Evolutionary conservation across 2,329 filamentous ascomycete genomes (phyloP).

Genomic region (Rhynchosporium agropyri): DNA sequence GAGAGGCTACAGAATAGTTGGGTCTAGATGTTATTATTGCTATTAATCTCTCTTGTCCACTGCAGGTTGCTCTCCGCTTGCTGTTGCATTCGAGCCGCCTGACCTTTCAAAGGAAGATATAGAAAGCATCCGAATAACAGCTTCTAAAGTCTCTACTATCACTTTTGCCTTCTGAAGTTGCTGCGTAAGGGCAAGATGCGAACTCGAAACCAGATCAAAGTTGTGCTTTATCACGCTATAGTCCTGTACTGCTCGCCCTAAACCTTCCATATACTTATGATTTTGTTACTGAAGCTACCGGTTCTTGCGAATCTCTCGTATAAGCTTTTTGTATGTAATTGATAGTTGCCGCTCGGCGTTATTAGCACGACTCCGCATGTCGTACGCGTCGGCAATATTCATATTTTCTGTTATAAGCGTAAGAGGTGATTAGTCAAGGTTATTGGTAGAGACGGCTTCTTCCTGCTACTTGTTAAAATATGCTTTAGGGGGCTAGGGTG

Average conservation of each 20-base stretch:
- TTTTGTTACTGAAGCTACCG: slow-evolving; percentile 22
- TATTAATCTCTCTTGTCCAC: slow-evolving; percentile 3
- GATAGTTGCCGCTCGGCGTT: slow-evolving; percentile 24
- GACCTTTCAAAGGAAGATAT: slow-evolving; percentile 6
- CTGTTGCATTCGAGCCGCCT: slow-evolving; percentile 9
- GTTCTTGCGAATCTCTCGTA: slow-evolving; percentile 25
- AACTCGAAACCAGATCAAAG: slow-evolving; percentile 24
- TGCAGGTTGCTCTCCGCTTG: slow-evolving; percentile 7
- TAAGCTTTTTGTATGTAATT: slow-evolving; percentile 20
- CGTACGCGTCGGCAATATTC: slow-evolving; percentile 26
- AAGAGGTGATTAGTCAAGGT: slow-evolving; percentile 19
- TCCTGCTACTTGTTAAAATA: slow-evolving; percentile 13
- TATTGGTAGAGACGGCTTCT: slow-evolving; percentile 8
- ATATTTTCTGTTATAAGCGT: slow-evolving; percentile 23
- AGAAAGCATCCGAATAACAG: slow-evolving; percentile 23
- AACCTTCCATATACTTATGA: slow-evolving; percentile 22
- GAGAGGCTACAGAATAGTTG: slow-evolving; percentile 12
- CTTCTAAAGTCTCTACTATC: slow-evolving; percentile 29
- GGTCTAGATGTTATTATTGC: slow-evolving; percentile 11
- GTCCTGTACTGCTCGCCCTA: slow-evolving; percentile 17
- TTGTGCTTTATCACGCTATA: slow-evolving; percentile 18
- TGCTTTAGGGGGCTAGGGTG: slow-evolving; percentile 12
- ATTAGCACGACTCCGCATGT: slow-evolving; percentile 25
- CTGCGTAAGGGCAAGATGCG: slow-evolving; percentile 19
- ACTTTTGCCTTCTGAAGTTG: slow-evolving; percentile 23